Percentiles rank a stretch among this genome's conserved stretches.
Evolutionary conservation across 2,329 filamentous ascomycete genomes (phyloP).

Genomic region (Diaporthe citri): DNA sequence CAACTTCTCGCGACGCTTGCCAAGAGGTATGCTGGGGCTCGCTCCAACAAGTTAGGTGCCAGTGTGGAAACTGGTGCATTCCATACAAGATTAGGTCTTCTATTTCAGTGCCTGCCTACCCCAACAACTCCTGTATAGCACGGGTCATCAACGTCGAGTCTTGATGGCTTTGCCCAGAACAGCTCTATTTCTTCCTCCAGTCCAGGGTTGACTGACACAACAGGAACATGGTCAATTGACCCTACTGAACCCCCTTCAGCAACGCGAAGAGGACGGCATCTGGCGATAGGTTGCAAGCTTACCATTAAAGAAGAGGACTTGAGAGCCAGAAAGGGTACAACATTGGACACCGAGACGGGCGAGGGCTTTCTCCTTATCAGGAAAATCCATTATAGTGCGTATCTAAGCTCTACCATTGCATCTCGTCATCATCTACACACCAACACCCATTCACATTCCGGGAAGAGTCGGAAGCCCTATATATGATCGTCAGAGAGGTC

Average conservation of each 20-base stretch:
- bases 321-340: no score
- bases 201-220: no score
- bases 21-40: no score
- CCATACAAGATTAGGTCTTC: background rate
- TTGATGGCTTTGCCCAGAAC: background rate
- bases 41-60: no score
- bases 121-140: background rate
- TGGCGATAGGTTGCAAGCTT: background rate
- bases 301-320: no score
- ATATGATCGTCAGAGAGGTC: background rate
- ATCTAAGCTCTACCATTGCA: background rate
- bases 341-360: background rate
- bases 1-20: no score
- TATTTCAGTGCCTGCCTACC: background rate
- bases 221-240: background rate
- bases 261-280: background rate
- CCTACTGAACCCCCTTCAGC: background rate
- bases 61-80: background rate
- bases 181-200: background rate
- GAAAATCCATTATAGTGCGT: no score
- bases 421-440: background rate
- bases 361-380: background rate
- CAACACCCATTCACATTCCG: background rate
- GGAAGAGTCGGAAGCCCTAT: constrained; percentile 7
- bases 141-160: background rate